phyloP scores from a whole-genome alignment of 1,284 basidiomycete genomes.

The Sporisorium exsertum region DNA sequence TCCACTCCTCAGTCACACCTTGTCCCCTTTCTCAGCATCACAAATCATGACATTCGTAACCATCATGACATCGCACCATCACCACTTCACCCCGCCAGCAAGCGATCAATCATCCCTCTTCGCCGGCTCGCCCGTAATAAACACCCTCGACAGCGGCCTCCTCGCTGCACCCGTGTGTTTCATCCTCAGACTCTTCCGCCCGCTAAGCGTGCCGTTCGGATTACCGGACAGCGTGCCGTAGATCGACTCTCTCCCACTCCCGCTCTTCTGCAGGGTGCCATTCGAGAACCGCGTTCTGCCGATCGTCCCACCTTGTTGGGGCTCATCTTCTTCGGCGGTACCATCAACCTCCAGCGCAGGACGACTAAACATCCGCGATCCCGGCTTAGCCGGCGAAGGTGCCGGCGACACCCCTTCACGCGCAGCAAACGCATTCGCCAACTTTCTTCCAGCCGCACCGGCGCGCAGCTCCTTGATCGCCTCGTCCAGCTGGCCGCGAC shows the following conservation, averaged over 20 bases:
- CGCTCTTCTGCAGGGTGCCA: background rate
- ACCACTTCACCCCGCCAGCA: no score
- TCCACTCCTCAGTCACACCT: no score
- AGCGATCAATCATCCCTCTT: slow-evolving; percentile 25
- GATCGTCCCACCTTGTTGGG: slow-evolving; percentile 10
- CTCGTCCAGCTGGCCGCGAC: slow-evolving; percentile 56
- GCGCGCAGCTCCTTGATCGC: slow-evolving; percentile 59
- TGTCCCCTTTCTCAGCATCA: no score
- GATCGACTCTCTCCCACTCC: slow-evolving; percentile 10
- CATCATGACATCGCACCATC: no score
- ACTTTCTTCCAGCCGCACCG: slow-evolving; percentile 39
- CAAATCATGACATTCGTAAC: no score
- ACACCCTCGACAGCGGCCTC: slow-evolving; percentile 48
- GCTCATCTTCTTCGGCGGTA: slow-evolving; percentile 6
- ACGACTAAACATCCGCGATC: slow-evolving; percentile 12
- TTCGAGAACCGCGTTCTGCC: slow-evolving; percentile 18
- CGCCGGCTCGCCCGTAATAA: slow-evolving; percentile 48
- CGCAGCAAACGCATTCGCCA: slow-evolving; percentile 12
- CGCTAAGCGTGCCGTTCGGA: slow-evolving; percentile 45
- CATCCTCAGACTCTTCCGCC: slow-evolving; percentile 41
- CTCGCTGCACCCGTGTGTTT: slow-evolving; percentile 17
- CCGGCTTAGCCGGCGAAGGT: slow-evolving; percentile 6
- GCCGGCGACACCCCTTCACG: slow-evolving; percentile 3
- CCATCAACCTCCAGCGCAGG: background rate
- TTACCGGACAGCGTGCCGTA: slow-evolving; percentile 27